phyloP scores from a whole-genome alignment of 2,329 filamentous ascomycete genomes.

The Zarea fungicola region DNA sequence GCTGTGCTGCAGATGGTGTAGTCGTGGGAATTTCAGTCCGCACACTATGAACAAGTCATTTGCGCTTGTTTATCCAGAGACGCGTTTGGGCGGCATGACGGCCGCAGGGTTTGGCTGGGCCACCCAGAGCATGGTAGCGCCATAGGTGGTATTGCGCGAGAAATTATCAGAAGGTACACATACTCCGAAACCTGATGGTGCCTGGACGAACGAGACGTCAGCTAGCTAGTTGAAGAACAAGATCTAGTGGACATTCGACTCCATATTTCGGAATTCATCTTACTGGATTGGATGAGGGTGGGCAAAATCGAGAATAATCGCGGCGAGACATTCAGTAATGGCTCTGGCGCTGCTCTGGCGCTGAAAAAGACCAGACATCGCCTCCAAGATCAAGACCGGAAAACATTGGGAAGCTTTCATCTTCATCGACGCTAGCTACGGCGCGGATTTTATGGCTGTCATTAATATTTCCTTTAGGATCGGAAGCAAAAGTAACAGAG shows the following conservation, averaged over 20 bases:
- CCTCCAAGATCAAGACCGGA: background rate
- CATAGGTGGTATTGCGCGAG: slow-evolving; percentile 10
- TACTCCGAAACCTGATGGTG: background rate
- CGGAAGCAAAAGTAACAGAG: background rate
- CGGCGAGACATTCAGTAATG: background rate
- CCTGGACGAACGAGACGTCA: slow-evolving; percentile 1
- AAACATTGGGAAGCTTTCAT: slow-evolving; percentile 3
- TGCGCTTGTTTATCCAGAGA: slow-evolving; percentile 4
- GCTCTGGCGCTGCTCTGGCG: background rate
- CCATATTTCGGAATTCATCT: slow-evolving; percentile 6
- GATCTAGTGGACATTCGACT: slow-evolving; percentile 12
- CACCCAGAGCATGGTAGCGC: slow-evolving; percentile 6
- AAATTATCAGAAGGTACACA: slow-evolving; percentile 7
- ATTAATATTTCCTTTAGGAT: slow-evolving; percentile 3
- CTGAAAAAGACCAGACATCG: background rate
- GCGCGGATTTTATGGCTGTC: slow-evolving; percentile 22
- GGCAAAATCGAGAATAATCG: slow-evolving; percentile 2
- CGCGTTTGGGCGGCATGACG: slow-evolving; percentile 5
- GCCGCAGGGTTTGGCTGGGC: slow-evolving; percentile 12
- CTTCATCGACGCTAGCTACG: slow-evolving; percentile 23
- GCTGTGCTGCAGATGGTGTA: slow-evolving; percentile 6
- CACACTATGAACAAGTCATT: slow-evolving; percentile 7
- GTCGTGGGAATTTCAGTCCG: slow-evolving; percentile 6
- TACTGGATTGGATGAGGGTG: slow-evolving; percentile 9
- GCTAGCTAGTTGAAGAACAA: slow-evolving; percentile 3